Percentiles rank a stretch among this genome's conserved stretches.
These are phyloP conservation scores for Metschnikowia gelsemii DNA, from an alignment of 805 yeast genomes.

Conservation along the genomic window DNA sequence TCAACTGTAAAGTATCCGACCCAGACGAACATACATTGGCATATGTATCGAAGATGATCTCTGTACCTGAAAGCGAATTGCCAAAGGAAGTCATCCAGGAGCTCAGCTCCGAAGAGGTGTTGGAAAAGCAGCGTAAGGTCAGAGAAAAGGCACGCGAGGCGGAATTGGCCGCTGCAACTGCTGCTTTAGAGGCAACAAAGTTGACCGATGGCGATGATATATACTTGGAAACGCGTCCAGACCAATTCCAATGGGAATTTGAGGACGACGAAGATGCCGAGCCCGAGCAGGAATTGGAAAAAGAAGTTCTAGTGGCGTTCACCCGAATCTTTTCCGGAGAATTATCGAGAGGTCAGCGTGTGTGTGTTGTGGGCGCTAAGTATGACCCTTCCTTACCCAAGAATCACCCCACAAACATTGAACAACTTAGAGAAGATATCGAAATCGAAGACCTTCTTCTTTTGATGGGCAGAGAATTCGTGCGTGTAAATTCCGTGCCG, in stretches of 20 bases:
- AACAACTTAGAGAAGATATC: conserved; percentile 54
- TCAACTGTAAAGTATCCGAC: conserved; percentile 63
- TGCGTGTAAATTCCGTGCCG: conserved; percentile 75
- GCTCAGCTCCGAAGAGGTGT: conserved; percentile 53
- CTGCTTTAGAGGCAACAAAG: conserved; percentile 22
- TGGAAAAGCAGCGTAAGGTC: conserved; percentile 62
- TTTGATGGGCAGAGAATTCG: conserved; percentile 89
- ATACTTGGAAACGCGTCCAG: conserved; percentile 29
- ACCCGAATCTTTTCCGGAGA: conserved; percentile 89
- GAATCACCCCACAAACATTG: conserved; percentile 39
- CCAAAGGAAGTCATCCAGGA: conserved; percentile 52
- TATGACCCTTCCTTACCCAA: conserved; percentile 60
- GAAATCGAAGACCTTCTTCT: conserved; percentile 69
- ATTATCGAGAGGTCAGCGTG: conserved; percentile 66
- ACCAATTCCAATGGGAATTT: conserved; percentile 44
- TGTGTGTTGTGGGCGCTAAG: conserved; percentile 82
- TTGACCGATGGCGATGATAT: conserved; percentile 28
- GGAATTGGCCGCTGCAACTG: conserved; percentile 46
- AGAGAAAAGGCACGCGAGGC: conserved; percentile 68
- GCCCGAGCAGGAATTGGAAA: conserved; percentile 42
- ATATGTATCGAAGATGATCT: conserved; percentile 84
- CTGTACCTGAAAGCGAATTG: conserved; percentile 78
- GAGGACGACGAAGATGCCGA: conserved; percentile 55
- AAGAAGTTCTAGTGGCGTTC: conserved; percentile 80
- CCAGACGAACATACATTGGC: conserved; percentile 55